Evolutionary conservation across 108 stramenopile genomes (phyloP), one percentile per base, ranked within the genome.

Genomic region (Cyclostephanos tholiformis): DNA sequence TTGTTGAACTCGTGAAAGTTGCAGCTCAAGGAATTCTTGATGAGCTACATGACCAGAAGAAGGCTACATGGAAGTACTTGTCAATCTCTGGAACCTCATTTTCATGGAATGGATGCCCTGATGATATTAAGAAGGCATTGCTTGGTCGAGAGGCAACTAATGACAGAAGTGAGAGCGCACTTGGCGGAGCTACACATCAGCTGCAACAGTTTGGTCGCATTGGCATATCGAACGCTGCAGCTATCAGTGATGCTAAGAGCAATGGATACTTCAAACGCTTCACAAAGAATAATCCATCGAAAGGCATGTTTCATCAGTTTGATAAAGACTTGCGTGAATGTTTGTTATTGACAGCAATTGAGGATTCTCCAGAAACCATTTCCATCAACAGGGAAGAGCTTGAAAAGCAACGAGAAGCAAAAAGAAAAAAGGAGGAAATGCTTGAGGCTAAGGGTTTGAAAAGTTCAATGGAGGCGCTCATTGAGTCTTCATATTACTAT

Each of bases 131-230:
- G 51, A 55, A 53, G 30, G 44, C 7, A 63, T 14, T 64, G 51
- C 51, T 73, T 17, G 72, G 72, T 23, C 26, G 39, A 6, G 50
- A 22, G 17, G 72, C 72, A 38, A 65, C 72, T 1, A 73, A 73
- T 64, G 72, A 73, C 27, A 39, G 55, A 23, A 51, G 53, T 38
- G 72, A 73, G 44, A 64, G 64, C 41, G 53, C 48, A 20, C 50
- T 73, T 2, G 72, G 72, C 26, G 38, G 72, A 6, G 22, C 38
- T 10, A 73, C 63, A 10, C n/a, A 16, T 10, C 36, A 64, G n/a
- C 16, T 73, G 19, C 72, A 73, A 25, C 3, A 16, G 53, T 64
- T 17, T 57, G 44, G 72, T 2, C 62, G 51, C 9, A 73, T 26
- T n/a, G n/a, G n/a, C n/a, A n/a, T n/a, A n/a, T n/a, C n/a, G n/a